Evolutionary conservation across 768 basidiomycete genomes (phyloP).

Genomic region (Kwoniella dejecticola): DNA sequence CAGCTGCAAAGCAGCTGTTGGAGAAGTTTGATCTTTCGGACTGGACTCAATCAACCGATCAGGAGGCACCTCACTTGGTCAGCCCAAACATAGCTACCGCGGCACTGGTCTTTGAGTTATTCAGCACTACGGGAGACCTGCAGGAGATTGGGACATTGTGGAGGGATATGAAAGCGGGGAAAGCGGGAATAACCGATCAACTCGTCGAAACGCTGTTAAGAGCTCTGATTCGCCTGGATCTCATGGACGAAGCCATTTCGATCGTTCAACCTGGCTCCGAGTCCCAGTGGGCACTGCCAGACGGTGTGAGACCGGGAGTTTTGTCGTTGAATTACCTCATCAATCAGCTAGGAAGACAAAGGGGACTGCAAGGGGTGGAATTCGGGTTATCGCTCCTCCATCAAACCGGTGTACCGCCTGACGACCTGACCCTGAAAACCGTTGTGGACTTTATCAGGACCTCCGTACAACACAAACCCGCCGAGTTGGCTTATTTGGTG

Average conservation of each 20-base stretch:
- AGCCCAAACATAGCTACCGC: constrained; percentile 14
- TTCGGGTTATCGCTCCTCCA: constrained; percentile 9
- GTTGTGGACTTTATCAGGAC: constrained; percentile 24
- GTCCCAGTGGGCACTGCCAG: constrained; percentile 11
- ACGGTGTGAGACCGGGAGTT: constrained; percentile 9
- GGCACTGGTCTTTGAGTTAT: constrained; percentile 1
- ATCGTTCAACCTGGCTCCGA: neutral
- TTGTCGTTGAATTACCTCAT: constrained; percentile 14
- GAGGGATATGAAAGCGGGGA: neutral
- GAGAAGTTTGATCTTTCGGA: constrained; percentile 13
- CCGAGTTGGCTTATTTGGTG: constrained; percentile 22
- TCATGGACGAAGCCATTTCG: constrained; percentile 14
- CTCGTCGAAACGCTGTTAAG: constrained; percentile 6
- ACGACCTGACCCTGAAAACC: constrained; percentile 24
- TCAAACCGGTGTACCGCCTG: constrained; percentile 12
- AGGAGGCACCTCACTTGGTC: neutral
- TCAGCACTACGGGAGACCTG: constrained; percentile 2
- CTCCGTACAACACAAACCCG: constrained; percentile 4
- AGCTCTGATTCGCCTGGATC: neutral
- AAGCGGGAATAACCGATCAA: neutral
- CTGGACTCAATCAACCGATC: neutral
- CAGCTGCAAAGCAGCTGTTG: constrained; percentile 13
- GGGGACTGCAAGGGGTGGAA: constrained; percentile 14
- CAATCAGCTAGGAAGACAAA: constrained; percentile 3
- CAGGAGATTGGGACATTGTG: constrained; percentile 11